Conservation (phyloP, 805 yeast species). For the Kluyveromyces wickerhamii region DNA sequence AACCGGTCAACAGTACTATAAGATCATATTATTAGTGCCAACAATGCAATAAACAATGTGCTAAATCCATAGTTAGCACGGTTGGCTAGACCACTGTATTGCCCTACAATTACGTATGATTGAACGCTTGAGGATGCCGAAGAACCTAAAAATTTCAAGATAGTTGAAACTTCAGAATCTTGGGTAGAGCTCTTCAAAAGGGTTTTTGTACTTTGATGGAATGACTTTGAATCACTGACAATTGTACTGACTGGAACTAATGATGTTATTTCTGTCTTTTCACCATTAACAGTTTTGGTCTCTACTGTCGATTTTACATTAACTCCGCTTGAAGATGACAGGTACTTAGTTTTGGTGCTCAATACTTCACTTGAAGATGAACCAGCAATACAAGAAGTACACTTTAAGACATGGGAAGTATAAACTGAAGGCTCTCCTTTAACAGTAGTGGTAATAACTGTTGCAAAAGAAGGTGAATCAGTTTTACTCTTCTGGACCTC, state of each 20-base stretch:
- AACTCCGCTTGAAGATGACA: too few relatives aligned
- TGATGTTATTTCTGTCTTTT: constrained; percentile 20
- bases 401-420: too few relatives aligned
- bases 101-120: neutral
- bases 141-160: constrained; percentile 1
- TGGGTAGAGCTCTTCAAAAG: neutral
- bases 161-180: neutral
- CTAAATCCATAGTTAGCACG: constrained; percentile 11
- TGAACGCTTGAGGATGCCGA: neutral
- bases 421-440: neutral
- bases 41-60: constrained; percentile 11
- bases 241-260: constrained; percentile 17
- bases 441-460: constrained; percentile 1
- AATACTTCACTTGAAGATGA: too few relatives aligned
- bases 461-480: too few relatives aligned
- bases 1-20: neutral
- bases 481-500: too few relatives aligned
- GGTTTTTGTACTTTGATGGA: neutral
- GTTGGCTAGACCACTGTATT: constrained; percentile 14
- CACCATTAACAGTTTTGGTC: constrained; percentile 19
- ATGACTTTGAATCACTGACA: neutral
- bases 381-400: too few relatives aligned
- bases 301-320: too few relatives aligned
- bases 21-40: neutral
- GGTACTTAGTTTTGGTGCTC: too few relatives aligned